Conservation (phyloP, 495 filamentous ascomycete genomes). For the Penicillium turbatum region DNA sequence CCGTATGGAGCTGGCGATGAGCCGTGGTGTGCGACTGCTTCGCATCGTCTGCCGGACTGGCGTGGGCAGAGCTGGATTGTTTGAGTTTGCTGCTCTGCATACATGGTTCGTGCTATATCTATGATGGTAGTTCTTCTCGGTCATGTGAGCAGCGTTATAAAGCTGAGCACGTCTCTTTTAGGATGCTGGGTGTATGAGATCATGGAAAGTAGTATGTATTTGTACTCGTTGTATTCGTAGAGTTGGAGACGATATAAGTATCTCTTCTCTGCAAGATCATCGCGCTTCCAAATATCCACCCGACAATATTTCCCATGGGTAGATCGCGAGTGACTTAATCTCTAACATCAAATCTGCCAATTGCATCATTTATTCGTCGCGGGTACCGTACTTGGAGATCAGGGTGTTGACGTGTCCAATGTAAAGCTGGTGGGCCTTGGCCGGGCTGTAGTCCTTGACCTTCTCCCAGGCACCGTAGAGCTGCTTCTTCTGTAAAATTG, state of each 20-base stretch:
- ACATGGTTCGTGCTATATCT: background rate
- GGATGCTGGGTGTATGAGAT: background rate
- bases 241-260: background rate
- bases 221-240: slow-evolving; percentile 5
- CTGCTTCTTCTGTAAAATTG: slow-evolving; percentile 59
- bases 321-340: background rate
- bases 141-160: background rate
- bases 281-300: background rate
- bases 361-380: slow-evolving; percentile 18
- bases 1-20: slow-evolving; percentile 58
- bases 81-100: background rate
- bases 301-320: background rate
- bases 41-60: slow-evolving; percentile 63
- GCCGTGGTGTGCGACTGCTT: slow-evolving; percentile 74
- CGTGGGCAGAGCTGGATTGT: slow-evolving; percentile 54
- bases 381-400: slow-evolving; percentile 59
- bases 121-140: background rate
- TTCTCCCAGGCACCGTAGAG: slow-evolving; percentile 74
- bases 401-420: slow-evolving; percentile 63
- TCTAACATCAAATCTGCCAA: background rate
- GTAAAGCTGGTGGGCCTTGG: slow-evolving; percentile 71
- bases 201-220: slow-evolving; percentile 11
- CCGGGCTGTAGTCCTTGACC: slow-evolving; percentile 51
- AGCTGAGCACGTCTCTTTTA: background rate
- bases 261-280: background rate